Percentiles rank a stretch among this genome's conserved stretches.
Evolutionary conservation across 805 yeast genomes (phyloP).

Genomic region (Danielia reshetovae): DNA sequence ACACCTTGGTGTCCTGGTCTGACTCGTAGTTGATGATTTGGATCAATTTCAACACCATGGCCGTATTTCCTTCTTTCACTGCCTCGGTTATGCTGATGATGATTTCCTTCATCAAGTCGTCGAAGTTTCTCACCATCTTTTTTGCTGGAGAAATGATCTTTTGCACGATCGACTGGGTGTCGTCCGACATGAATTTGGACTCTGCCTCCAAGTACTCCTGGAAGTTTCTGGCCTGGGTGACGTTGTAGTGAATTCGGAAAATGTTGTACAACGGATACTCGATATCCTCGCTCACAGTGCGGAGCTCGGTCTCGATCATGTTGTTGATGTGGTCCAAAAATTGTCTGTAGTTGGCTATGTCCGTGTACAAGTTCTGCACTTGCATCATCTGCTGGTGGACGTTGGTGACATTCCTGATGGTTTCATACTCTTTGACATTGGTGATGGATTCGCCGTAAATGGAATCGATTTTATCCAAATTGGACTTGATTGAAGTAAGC

Average conservation of each 20-base stretch:
- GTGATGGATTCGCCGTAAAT: constrained; percentile 55
- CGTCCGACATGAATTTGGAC: constrained; percentile 48
- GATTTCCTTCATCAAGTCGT: constrained; percentile 57
- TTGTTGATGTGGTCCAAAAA: constrained; percentile 48
- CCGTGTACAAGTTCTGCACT: constrained; percentile 60
- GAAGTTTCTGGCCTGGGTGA: constrained; percentile 72
- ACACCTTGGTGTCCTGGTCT: constrained; percentile 60
- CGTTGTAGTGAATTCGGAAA: constrained; percentile 62
- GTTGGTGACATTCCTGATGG: constrained; percentile 62
- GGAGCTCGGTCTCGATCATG: constrained; percentile 45
- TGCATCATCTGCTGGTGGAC: constrained; percentile 70
- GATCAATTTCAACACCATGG: constrained; percentile 65
- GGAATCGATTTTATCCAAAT: constrained; percentile 42
- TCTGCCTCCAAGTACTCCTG: constrained; percentile 67
- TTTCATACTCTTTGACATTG: constrained; percentile 62
- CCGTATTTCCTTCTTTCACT: constrained; percentile 61
- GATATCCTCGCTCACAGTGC: constrained; percentile 29
- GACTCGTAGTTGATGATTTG: constrained; percentile 81
- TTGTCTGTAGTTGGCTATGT: constrained; percentile 53
- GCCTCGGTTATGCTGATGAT: constrained; percentile 69
- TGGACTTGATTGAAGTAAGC: constrained; percentile 33
- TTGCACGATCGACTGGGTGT: constrained; percentile 61
- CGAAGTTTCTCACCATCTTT: constrained; percentile 54
- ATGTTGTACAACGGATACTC: constrained; percentile 50
- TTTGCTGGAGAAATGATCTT: constrained; percentile 49